Evolutionary conservation across 768 basidiomycete genomes (phyloP).

Genomic region (Suillus placidus): DNA sequence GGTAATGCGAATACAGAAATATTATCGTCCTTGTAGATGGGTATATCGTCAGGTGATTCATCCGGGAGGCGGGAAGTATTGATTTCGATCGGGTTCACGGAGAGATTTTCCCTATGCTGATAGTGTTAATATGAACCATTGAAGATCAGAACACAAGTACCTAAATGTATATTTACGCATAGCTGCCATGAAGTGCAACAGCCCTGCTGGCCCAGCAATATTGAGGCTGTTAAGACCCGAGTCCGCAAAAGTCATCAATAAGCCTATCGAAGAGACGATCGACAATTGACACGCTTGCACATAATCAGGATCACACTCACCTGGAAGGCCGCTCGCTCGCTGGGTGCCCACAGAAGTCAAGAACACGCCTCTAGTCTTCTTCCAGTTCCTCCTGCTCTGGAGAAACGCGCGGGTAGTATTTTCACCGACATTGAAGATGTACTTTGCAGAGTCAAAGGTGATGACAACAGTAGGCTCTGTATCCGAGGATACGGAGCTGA

Average conservation of each 20-base stretch:
- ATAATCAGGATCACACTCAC: conserved; percentile 41
- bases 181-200: conserved; percentile 70
- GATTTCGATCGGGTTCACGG: conserved; percentile 49
- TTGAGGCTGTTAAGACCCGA: conserved; percentile 56
- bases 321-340: conserved; percentile 71
- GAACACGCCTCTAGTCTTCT: conserved; percentile 71
- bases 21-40: conserved; percentile 63
- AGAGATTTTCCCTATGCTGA: conserved; percentile 49
- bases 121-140: neutral
- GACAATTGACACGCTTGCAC: neutral
- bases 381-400: conserved; percentile 67
- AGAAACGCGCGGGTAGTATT: conserved; percentile 74
- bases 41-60: conserved; percentile 34
- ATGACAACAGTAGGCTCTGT: conserved; percentile 80
- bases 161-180: conserved; percentile 70
- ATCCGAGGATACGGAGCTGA: conserved; percentile 66
- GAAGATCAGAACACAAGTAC: conserved; percentile 40
- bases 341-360: conserved; percentile 66
- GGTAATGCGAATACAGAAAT: conserved; percentile 67
- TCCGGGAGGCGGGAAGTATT: conserved; percentile 28
- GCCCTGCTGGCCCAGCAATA: conserved; percentile 72
- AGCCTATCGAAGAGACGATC: conserved; percentile 44
- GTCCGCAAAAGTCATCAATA: conserved; percentile 83
- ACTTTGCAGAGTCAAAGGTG: conserved; percentile 77
- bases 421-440: conserved; percentile 88